Evolutionary conservation across 768 basidiomycete genomes (phyloP).

Genomic region (Auricularia sp.): DNA sequence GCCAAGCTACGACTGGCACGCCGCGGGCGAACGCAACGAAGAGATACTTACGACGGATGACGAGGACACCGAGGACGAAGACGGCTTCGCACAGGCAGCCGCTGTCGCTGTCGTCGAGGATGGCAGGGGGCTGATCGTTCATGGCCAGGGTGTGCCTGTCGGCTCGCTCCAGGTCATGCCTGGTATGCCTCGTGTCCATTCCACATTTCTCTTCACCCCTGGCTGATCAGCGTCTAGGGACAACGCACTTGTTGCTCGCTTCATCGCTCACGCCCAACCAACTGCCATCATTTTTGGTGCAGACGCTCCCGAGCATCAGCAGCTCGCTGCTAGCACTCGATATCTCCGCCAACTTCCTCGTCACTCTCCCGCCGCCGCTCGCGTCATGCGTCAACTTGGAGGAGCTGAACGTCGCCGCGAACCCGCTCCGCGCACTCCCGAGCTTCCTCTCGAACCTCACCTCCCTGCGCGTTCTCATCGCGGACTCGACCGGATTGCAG

Average conservation of each 20-base stretch:
- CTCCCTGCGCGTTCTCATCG: conserved; percentile 78
- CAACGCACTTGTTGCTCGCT: conserved; percentile 89
- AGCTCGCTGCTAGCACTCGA: conserved; percentile 83
- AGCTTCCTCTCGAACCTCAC: conserved; percentile 69
- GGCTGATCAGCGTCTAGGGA: conserved; percentile 41
- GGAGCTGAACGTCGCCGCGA: conserved; percentile 88
- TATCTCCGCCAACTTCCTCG: conserved; percentile 81
- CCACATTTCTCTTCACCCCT: background rate
- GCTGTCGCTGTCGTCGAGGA: conserved; percentile 75
- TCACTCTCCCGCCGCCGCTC: conserved; percentile 73
- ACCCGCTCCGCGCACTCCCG: conserved; percentile 87
- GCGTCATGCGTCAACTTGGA: conserved; percentile 75
- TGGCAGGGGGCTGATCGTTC: conserved; percentile 74
- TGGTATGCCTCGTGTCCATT: conserved; percentile 39
- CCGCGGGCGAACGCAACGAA: conserved; percentile 24
- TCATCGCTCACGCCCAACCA: conserved; percentile 67
- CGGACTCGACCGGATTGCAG: conserved; percentile 78
- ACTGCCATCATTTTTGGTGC: conserved; percentile 65
- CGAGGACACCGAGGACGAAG: conserved; percentile 39
- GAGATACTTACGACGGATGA: conserved; percentile 25
- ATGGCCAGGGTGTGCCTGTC: conserved; percentile 53
- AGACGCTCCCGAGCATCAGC: conserved; percentile 59
- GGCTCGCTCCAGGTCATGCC: conserved; percentile 54
- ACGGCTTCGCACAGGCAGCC: conserved; percentile 62
- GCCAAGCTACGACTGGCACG: conserved; percentile 2